Evolutionary conservation across 2,329 filamentous ascomycete species (phyloP).

Genomic region (Sphaerulina vaccinii): DNA sequence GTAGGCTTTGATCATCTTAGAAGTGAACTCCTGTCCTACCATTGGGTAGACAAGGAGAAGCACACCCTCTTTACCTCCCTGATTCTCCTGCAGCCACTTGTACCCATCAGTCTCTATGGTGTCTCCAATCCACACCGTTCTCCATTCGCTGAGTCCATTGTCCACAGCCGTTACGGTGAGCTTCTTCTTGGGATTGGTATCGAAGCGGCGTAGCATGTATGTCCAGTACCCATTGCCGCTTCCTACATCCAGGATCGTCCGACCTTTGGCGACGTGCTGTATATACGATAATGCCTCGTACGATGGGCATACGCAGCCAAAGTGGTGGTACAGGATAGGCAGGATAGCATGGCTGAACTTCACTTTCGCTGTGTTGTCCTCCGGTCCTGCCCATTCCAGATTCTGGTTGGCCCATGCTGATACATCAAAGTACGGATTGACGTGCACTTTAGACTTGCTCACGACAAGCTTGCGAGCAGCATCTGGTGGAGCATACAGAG

Average conservation of each 20-base stretch:
- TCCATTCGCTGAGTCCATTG: conserved; percentile 66
- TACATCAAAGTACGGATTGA: conserved; percentile 68
- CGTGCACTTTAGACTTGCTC: conserved; percentile 45
- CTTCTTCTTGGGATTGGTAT: conserved; percentile 41
- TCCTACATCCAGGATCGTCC: conserved; percentile 64
- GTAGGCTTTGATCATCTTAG: conserved; percentile 60
- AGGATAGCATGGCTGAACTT: conserved; percentile 65
- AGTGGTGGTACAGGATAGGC: conserved; percentile 75
- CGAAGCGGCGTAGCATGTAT: conserved; percentile 64
- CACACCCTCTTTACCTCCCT: conserved; percentile 55
- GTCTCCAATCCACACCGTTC: conserved; percentile 67
- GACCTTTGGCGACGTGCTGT: conserved; percentile 52
- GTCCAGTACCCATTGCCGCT: conserved; percentile 76
- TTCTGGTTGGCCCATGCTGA: conserved; percentile 64
- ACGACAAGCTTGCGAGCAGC: conserved; percentile 34
- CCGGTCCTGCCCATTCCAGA: conserved; percentile 65
- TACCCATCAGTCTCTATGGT: conserved; percentile 63
- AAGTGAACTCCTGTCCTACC: conserved; percentile 66
- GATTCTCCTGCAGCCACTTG: conserved; percentile 54
- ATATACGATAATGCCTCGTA: conserved; percentile 65
- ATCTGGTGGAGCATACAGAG: conserved; percentile 53
- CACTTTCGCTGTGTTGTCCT: conserved; percentile 52
- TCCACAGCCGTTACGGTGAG: conserved; percentile 60
- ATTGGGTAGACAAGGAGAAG: conserved; percentile 72
- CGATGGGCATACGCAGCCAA: conserved; percentile 69